Evolutionary conservation across 2,329 filamentous ascomycete species (phyloP).

Genomic region (Pseudogymnoascus sp.): DNA sequence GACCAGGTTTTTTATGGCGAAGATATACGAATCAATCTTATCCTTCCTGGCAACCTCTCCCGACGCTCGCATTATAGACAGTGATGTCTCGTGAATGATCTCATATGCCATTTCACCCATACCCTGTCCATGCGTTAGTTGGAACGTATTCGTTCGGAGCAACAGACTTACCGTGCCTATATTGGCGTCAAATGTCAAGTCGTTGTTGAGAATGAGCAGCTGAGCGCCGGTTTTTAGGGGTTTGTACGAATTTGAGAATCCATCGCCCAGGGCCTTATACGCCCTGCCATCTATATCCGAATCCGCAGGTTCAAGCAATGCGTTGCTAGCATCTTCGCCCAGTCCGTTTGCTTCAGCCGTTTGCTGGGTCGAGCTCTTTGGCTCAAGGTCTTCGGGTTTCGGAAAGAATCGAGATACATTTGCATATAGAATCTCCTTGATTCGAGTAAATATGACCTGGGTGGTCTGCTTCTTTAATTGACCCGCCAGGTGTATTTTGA

Average conservation of each 20-base stretch:
- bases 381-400: slow-evolving; percentile 10
- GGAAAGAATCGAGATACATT: slow-evolving; percentile 41
- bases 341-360: not conserved
- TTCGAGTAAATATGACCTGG: slow-evolving; percentile 12
- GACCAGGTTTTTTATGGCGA: slow-evolving; percentile 89
- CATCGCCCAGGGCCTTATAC: slow-evolving; percentile 7
- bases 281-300: slow-evolving; percentile 10
- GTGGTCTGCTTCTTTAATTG: slow-evolving; percentile 57
- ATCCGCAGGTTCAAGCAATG: slow-evolving; percentile 6
- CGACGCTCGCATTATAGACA: slow-evolving; percentile 73
- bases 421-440: slow-evolving; percentile 33
- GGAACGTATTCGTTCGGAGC: not conserved
- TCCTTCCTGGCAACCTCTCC: slow-evolving; percentile 65
- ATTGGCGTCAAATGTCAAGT: slow-evolving; percentile 11
- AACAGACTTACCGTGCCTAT: slow-evolving; percentile 18
- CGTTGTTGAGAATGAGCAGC: slow-evolving; percentile 13
- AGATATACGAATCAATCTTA: slow-evolving; percentile 74
- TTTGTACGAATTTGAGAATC: slow-evolving; percentile 12
- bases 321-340: not conserved
- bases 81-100: slow-evolving; percentile 85
- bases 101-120: slow-evolving; percentile 58
- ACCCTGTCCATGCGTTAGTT: slow-evolving; percentile 19
- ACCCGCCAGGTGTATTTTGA: slow-evolving; percentile 53
- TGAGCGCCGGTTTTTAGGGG: slow-evolving; percentile 14
- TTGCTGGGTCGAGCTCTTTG: not conserved